phyloP scores from a whole-genome alignment of 495 filamentous ascomycete genomes.

The Aspergillus olivimuriae region DNA sequence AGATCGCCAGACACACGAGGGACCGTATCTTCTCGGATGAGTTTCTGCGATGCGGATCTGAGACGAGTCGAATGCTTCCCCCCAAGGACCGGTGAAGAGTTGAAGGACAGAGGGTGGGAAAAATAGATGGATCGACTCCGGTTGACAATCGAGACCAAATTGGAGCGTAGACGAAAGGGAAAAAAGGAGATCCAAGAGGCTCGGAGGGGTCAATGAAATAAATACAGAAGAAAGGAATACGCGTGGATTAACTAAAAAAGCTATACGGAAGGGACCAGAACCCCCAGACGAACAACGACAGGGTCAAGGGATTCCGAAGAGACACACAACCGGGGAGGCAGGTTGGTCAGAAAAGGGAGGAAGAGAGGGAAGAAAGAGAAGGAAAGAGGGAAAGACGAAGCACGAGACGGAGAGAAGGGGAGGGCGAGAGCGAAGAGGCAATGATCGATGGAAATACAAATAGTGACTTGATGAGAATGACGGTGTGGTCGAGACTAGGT shows the following conservation, averaged over 20 bases:
- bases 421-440: conserved; percentile 2
- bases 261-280: no score
- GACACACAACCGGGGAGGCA: conserved; percentile 3
- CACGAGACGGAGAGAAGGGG: background rate
- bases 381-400: conserved; percentile 8
- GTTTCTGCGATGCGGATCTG: conserved; percentile 5
- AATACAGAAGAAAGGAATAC: conserved; percentile 14
- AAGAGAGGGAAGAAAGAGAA: conserved; percentile 9
- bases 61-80: conserved; percentile 6
- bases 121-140: no score
- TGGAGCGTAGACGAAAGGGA: no score
- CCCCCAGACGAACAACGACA: no score
- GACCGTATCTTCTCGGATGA: background rate
- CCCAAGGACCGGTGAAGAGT: conserved; percentile 2
- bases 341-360: conserved; percentile 8
- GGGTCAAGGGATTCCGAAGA: background rate
- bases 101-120: background rate
- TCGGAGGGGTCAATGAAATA: conserved; percentile 1
- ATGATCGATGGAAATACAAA: conserved; percentile 13
- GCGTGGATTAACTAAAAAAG: conserved; percentile 14
- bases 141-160: no score
- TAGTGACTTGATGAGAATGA: conserved; percentile 19
- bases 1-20: conserved; percentile 15
- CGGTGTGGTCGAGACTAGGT: no score
- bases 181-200: no score